phyloP scores from a whole-genome alignment of 1,139 yeast genomes.

The Waltiozyma sp. region DNA sequence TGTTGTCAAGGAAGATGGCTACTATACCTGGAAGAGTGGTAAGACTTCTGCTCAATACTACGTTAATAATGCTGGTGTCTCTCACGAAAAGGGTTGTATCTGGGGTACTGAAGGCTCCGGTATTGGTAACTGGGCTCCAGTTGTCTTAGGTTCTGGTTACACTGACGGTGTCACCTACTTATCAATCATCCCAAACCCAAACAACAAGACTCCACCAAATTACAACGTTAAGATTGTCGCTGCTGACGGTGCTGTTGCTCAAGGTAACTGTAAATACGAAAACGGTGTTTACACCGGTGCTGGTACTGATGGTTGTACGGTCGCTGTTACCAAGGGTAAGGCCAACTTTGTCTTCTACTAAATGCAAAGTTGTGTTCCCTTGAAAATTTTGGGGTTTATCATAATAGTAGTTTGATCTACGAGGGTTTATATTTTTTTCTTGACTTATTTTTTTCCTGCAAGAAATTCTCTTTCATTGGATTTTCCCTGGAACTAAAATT shows the following conservation, averaged over 20 bases:
- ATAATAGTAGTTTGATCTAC: neutral
- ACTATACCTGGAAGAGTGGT: conserved; percentile 77
- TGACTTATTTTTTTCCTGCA: neutral
- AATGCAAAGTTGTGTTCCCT: neutral
- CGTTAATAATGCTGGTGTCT: conserved; percentile 93
- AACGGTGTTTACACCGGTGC: conserved; percentile 60
- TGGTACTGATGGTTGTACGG: conserved; percentile 79
- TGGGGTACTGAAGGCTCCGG: conserved; percentile 82
- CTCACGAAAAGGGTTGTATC: conserved; percentile 78
- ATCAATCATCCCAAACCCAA: conserved; percentile 92
- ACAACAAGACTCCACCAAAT: conserved; percentile 68
- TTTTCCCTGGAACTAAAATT: neutral
- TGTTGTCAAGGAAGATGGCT: conserved; percentile 64
- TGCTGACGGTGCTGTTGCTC: conserved; percentile 47
- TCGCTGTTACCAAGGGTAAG: conserved; percentile 70
- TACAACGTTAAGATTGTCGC: conserved; percentile 82
- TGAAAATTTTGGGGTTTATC: too few relatives aligned
- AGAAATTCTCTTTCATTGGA: too few relatives aligned
- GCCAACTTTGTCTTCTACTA: conserved; percentile 38
- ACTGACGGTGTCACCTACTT: conserved; percentile 71
- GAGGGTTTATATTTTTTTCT: neutral
- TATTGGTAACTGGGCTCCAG: conserved; percentile 97
- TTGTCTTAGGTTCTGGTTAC: conserved; percentile 88
- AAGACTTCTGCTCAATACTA: conserved; percentile 91
- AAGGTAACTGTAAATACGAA: conserved; percentile 73